Evolutionary conservation across 495 filamentous ascomycete genomes (phyloP), one percentile per base, ranked within the genome.

Genomic region (Penicillium malachiteum): DNA sequence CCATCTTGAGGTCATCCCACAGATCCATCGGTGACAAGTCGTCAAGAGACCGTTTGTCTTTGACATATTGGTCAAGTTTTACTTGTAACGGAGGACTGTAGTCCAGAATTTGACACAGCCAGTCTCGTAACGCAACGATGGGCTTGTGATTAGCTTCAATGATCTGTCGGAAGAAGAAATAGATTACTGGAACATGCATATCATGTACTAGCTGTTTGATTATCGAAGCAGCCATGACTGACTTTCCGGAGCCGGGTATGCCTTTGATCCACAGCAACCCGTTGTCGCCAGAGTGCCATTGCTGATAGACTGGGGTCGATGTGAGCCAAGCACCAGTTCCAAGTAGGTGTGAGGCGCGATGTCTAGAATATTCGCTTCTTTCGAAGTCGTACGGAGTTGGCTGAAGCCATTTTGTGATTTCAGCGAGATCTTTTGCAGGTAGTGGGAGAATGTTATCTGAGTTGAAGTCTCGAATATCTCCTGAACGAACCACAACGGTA

Each of bases 161-260:
- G 30, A 49, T 50, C 37, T 43, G 45, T n/a, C 38, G 35, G 48
- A 52, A 57, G 55, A 51, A 57, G 33, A 58, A 58, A 18, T 53
- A 52, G 18, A 52, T 7, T n/a, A 58, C 17, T 10, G 49, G 49
- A 12, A 26, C 13, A 34, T 48, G 8, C n/a, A 9, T n/a, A 7
- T 48, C 9, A 14, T 37, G 46, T 31, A n/a, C n/a, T n/a, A 57
- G 33, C 45, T 55, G 17, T 18, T 50, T 18, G 38, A 56, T 50
- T 14, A 94, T 73, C 41, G 75, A 78, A 26, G 43, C 43, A 74
- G 67, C 11, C 53, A 95, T 80, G 2, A 89, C 91, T 12, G 91
- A 93, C 75, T 96, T 96, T 82, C 88, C 91, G 56, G 91, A 93
- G 51, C 91, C 91, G 2, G 91, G 91, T 57, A 93, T 91, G 12